phyloP scores from a whole-genome alignment of 192 early-diverging fungal genomes.

The Backusella mclennaniae region DNA sequence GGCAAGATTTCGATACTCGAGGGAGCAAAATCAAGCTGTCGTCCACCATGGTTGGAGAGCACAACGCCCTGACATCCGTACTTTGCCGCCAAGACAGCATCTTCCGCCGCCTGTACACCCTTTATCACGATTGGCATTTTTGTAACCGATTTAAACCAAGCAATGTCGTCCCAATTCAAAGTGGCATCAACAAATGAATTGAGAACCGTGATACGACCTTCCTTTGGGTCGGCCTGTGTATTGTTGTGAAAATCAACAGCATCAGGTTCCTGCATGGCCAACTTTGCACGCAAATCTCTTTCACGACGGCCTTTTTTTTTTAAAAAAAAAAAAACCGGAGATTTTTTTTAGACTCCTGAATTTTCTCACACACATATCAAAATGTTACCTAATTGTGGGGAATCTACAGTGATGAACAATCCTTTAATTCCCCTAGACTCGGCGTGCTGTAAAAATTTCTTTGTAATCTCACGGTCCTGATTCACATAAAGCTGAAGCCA shows the following conservation, averaged over 20 bases:
- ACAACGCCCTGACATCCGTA: slow-evolving; percentile 82
- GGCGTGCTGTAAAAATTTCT: slow-evolving; percentile 65
- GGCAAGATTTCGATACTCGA: slow-evolving; percentile 79
- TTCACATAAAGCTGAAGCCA: slow-evolving; percentile 90
- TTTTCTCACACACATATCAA: neutral
- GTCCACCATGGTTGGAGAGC: slow-evolving; percentile 95
- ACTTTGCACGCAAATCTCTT: slow-evolving; percentile 81
- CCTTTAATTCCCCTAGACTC: slow-evolving; percentile 78
- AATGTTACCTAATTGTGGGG: slow-evolving; percentile 55
- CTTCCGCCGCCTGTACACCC: slow-evolving; percentile 87
- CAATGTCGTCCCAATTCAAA: slow-evolving; percentile 85
- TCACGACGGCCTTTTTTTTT: slow-evolving; percentile 60
- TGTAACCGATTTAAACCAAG: slow-evolving; percentile 85
- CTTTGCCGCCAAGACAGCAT: slow-evolving; percentile 82
- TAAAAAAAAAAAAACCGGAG: neutral
- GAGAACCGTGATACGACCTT: slow-evolving; percentile 69
- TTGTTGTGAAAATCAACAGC: slow-evolving; percentile 23
- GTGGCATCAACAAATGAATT: slow-evolving; percentile 78
- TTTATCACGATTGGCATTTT: slow-evolving; percentile 88
- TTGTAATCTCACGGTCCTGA: slow-evolving; percentile 61
- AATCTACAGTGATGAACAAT: slow-evolving; percentile 82
- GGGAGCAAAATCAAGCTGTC: slow-evolving; percentile 82
- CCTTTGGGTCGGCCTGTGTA: slow-evolving; percentile 31
- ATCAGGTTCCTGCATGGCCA: slow-evolving; percentile 38
- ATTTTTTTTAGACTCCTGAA: neutral